Evolutionary conservation across 371 early-diverging fungal genomes (phyloP), one percentile per base, ranked within the genome.

Genomic region (Apophysomyces variabilis): DNA sequence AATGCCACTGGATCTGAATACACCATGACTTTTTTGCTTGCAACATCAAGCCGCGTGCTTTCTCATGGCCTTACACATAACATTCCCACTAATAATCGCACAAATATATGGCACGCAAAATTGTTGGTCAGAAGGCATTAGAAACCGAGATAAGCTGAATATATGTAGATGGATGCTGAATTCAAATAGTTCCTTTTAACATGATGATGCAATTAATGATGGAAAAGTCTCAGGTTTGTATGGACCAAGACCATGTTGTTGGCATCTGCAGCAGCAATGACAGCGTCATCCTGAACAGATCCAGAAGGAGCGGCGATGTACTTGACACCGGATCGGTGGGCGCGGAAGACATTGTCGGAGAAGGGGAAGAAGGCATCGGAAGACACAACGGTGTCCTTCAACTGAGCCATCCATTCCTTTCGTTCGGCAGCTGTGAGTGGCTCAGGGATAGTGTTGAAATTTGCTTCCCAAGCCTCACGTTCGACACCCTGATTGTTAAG

Each of bases 351-450:
- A 71, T 96, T 97, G 81, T 98, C 99, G 9, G 92, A 84, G 90
- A 98, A 98, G 72, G 99, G 99, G 95, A 98, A 98, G 90, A 98
- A 98, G 45, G 98, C 98, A 77, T 98, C 99, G 32, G 95, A 95
- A 3, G 94, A 89, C 7, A 96, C 83, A 11, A 92, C 92, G 38
- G 97, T 92, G 58, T 87, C 94, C 35, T 64, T 75, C 59, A 94
- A 80, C 69, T 85, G 63, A 60, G 75, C 76, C 84, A 92, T 87
- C 85, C 94, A 95, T 65, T 81, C 92, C 63, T 79, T 80, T 61
- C 93, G 91, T 77, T 96, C 95, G 58, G 85, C 90, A 21, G 81
- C 86, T 12, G 95, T 93, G 69, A 97, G 80, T 11, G 87, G 87
- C 54, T 74, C 85, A 38, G 99, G 99, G 18, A 95, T 86, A 21